Evolutionary conservation across 2,329 filamentous ascomycete genomes (phyloP), one percentile per base, ranked within the genome.

Genomic region (Aspergillus sclerotialis): DNA sequence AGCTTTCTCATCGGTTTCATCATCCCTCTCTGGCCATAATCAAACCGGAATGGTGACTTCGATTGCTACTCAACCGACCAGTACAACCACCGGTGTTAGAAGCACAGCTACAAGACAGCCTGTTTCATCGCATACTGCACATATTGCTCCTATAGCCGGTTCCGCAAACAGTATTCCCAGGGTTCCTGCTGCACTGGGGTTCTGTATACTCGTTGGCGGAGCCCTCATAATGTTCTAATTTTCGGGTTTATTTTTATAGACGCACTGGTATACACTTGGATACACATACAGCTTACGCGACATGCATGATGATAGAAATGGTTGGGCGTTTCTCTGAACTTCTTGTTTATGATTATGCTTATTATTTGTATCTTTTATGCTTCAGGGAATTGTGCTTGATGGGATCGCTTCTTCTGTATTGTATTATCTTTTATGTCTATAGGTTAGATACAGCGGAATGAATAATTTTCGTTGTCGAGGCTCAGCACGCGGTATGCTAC

Each of bases 11-110:
- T 53, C 38, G 67, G 68, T 19, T 58, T 69, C 52, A 36, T 67
- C 52, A 53, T 74, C 59, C 59, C 61, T 33, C 36, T 72, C 41
- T 62, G 68, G 58, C 46, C 63, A 71, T 40, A 32, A 37, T n/a
- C 30, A 17, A 2, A 21, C 30, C 6, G 27, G 30, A 16, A 38
- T 17, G 13, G 30, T 27, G 27, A 46, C 38, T 12, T 28, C 40
- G n/a, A 35, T 35, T 35, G 18, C 29, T 15, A 36, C 33, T 13
- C 30, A 30, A 16, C 30, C 17, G 5, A 36, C 24, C 25, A 31
- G 13, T 27, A 28, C 39, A 7, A 39, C 48, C 3, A 39, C 38
- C 15, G 35, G 28, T 15, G 42, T 33, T 6, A 26, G 27, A 8
- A 18, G 33, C 14, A 33, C 25, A 10, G 28, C 37, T 21, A 4